Conservation (phyloP, 441 rosid species). For the Dalechampia spathulata region DNA sequence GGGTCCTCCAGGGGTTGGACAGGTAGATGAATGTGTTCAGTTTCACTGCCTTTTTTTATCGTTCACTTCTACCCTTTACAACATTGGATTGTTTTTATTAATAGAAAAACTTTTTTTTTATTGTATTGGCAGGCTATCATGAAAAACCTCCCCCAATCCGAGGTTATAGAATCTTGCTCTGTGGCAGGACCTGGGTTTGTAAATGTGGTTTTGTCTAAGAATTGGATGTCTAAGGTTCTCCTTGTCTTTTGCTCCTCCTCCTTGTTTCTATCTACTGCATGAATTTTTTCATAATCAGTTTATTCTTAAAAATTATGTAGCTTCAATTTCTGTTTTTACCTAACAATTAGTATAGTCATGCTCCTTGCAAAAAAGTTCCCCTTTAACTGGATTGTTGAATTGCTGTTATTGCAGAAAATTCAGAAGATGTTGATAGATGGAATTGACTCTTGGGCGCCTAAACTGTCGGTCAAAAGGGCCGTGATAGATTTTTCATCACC, state of each 20-base stretch:
- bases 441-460: conserved; percentile 77
- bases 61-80: background rate
- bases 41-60: background rate
- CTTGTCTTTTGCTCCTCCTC: conserved; percentile 16
- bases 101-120: conserved; percentile 2
- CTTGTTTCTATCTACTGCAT: background rate
- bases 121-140: conserved; percentile 45
- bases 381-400: conserved; percentile 3
- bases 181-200: conserved; percentile 87
- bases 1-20: conserved; percentile 76
- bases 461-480: conserved; percentile 46
- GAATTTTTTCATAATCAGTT: background rate
- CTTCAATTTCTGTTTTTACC: background rate
- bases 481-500: conserved; percentile 98
- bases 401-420: conserved; percentile 44
- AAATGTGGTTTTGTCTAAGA: conserved; percentile 56
- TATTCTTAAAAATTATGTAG: background rate
- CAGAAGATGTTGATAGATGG: conserved; percentile 74
- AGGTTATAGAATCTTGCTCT: conserved; percentile 71
- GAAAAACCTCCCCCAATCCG: conserved; percentile 57
- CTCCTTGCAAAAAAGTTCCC: background rate
- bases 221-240: conserved; percentile 78
- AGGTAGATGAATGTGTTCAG: conserved; percentile 30
- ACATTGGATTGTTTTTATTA: background rate
- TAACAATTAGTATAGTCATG: background rate